Evolutionary conservation across 371 early-diverging fungal species (phyloP).

Genomic region (Lichtheimia ramosa): DNA sequence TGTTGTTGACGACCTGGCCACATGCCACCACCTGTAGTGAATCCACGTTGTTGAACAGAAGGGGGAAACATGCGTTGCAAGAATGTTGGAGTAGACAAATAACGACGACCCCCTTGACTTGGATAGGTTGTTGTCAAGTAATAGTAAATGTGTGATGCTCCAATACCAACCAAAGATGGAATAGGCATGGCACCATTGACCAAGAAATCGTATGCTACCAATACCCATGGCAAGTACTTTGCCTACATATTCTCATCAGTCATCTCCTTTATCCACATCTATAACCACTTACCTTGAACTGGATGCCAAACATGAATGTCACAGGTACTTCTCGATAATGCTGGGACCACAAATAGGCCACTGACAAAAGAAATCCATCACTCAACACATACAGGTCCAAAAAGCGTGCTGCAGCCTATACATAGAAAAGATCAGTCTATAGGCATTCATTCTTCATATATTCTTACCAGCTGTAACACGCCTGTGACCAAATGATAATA

Average conservation of each 20-base stretch:
- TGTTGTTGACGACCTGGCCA: conserved; percentile 14
- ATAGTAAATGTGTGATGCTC: conserved; percentile 58
- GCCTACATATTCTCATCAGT: conserved; percentile 36
- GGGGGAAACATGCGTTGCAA: conserved; percentile 48
- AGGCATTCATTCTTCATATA: neutral
- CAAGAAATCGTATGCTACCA: conserved; percentile 55
- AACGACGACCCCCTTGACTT: conserved; percentile 53
- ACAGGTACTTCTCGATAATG: conserved; percentile 65
- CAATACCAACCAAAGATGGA: conserved; percentile 38
- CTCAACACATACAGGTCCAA: conserved; percentile 24
- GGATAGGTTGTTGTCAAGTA: conserved; percentile 57
- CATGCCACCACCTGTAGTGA: conserved; percentile 13
- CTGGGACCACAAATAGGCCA: conserved; percentile 80
- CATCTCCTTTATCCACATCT: neutral
- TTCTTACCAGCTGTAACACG: conserved; percentile 32
- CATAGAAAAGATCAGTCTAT: neutral
- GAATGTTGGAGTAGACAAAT: conserved; percentile 55
- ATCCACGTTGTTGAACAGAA: neutral
- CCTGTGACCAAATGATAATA: conserved; percentile 68
- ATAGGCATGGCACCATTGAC: conserved; percentile 15
- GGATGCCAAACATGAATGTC: conserved; percentile 81
- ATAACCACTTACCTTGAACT: conserved; percentile 65
- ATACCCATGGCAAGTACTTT: conserved; percentile 73
- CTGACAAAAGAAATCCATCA: conserved; percentile 62
- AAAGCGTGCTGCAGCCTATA: conserved; percentile 24